Conservation (phyloP, 139 green algal genomes). For the Coelastrella sp. region DNA sequence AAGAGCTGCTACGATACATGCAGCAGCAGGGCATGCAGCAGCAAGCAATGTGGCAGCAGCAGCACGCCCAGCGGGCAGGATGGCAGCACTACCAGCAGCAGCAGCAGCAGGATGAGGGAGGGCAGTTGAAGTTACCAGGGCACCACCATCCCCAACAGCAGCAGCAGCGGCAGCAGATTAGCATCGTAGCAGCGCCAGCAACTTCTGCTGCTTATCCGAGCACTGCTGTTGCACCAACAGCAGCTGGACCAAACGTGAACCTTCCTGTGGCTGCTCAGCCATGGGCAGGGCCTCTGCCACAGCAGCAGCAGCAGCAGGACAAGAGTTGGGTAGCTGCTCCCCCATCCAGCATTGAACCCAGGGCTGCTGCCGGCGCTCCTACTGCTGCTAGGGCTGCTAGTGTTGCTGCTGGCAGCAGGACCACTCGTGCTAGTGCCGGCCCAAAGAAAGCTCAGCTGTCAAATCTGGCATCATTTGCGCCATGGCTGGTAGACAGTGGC, state of each 20-base stretch:
- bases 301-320: neutral
- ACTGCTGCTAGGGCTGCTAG: neutral
- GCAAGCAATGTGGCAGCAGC: neutral
- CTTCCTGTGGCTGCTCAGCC: no score
- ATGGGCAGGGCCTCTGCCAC: neutral
- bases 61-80: neutral
- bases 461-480: neutral
- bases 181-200: no score
- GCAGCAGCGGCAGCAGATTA: slow-evolving; percentile 14
- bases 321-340: neutral
- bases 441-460: neutral
- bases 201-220: no score
- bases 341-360: neutral
- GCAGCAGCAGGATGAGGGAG: neutral
- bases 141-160: neutral
- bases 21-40: neutral
- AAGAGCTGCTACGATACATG: no score
- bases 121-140: no score
- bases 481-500: neutral
- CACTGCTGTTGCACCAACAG: neutral
- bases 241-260: neutral
- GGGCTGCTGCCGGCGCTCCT: neutral
- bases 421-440: neutral
- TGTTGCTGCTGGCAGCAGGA: neutral
- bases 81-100: neutral